Percentiles rank a stretch among this genome's conserved stretches.
These are phyloP conservation scores for Arthrobotrys sinensis DNA, from an alignment of 2,329 filamentous ascomycete species.

Conservation along the genomic window DNA sequence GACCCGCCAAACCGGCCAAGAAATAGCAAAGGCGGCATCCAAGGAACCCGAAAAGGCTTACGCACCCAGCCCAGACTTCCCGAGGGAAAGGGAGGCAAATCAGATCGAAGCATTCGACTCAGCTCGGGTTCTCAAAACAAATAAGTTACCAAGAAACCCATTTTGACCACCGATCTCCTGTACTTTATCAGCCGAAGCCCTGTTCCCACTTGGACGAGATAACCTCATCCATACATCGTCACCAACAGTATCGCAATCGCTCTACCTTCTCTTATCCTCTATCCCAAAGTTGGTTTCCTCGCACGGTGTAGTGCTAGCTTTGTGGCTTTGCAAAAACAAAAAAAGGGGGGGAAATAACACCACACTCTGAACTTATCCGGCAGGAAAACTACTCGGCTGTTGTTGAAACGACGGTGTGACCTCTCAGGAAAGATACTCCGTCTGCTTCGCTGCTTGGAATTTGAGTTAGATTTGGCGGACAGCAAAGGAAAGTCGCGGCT, in stretches of 20 bases:
- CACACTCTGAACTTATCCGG: constrained; percentile 55
- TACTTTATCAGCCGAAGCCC: constrained; percentile 42
- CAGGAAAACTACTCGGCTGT: constrained; percentile 29
- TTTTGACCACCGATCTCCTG: constrained; percentile 35
- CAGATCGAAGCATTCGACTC: constrained; percentile 40
- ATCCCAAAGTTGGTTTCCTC: neutral
- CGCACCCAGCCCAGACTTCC: constrained; percentile 58
- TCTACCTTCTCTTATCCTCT: constrained; percentile 14
- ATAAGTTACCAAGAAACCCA: constrained; percentile 46
- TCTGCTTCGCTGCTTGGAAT: constrained; percentile 24
- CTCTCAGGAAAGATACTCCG: constrained; percentile 11
- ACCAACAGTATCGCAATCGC: constrained; percentile 20
- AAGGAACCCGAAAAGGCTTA: constrained; percentile 61
- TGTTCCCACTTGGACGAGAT: constrained; percentile 33
- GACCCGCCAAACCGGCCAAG: constrained; percentile 55
- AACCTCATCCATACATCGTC: constrained; percentile 21
- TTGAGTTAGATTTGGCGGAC: constrained; percentile 18
- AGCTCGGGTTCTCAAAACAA: constrained; percentile 37
- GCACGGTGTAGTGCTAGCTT: neutral
- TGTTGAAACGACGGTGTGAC: constrained; percentile 34
- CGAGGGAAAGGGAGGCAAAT: constrained; percentile 43
- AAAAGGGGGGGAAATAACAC: constrained; percentile 53
- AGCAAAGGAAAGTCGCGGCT: constrained; percentile 15
- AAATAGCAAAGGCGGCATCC: constrained; percentile 58
- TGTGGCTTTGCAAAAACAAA: constrained; percentile 33